Percentiles rank a stretch among this genome's conserved stretches.
These are phyloP conservation scores for Rhizophagus clarus DNA, from an alignment of 192 early-diverging fungal species.

Conservation along the genomic window DNA sequence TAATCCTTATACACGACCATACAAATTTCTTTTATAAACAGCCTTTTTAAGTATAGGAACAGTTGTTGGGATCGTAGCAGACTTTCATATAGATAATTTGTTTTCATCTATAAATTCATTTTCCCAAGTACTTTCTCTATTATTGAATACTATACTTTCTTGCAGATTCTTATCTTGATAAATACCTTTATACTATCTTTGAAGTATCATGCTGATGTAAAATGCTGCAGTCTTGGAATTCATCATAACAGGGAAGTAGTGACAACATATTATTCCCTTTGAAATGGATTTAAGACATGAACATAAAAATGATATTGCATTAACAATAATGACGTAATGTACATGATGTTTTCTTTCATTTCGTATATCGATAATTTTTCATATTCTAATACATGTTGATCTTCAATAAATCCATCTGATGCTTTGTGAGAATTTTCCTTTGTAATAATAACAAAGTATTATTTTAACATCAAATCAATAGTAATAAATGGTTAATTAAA, in stretches of 20 bases:
- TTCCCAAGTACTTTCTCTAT: no score
- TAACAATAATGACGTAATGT: not conserved
- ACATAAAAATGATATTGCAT: not conserved
- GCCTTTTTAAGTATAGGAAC: not conserved
- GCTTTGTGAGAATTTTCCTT: not conserved
- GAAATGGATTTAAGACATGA: not conserved
- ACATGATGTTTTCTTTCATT: not conserved
- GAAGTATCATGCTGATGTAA: not conserved
- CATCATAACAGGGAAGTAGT: no score
- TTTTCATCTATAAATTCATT: not conserved
- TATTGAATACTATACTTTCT: not conserved
- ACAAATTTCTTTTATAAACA: slow-evolving; percentile 3
- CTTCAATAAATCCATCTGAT: not conserved
- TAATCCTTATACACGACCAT: not conserved
- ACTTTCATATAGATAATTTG: not conserved
- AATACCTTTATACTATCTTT: not conserved
- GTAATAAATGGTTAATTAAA: not conserved
- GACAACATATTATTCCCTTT: not conserved
- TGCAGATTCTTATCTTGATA: not conserved
- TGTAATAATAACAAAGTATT: not conserved
- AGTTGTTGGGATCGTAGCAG: not conserved
- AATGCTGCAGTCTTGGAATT: no score
- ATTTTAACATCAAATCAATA: no score
- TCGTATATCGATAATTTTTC: not conserved
- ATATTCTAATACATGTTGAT: not conserved